Evolutionary conservation across 2,329 filamentous ascomycete species (phyloP), one percentile per base, ranked within the genome.

Genomic region (Sporothrix mexicana): DNA sequence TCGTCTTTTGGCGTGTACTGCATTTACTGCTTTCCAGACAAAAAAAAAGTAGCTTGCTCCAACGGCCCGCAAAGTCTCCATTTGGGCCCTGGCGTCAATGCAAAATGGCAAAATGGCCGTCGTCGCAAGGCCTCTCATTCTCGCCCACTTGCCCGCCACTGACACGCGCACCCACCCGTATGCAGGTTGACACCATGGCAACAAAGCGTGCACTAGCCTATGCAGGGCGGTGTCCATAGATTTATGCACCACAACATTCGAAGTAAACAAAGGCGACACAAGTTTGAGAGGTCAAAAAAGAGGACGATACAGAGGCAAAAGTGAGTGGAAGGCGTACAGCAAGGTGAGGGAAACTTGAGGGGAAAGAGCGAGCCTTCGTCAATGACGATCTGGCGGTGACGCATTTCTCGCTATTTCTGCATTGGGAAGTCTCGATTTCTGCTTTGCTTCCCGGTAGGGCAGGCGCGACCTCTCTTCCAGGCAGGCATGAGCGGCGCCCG

Each of bases 131-230:
- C 66, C 66, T 53, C 51, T 66, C 51, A 67, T 69, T 72, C 66
- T 53, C 64, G 55, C 69, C 25, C 25, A 20, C 17, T 10, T 36
- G 45, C 59, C 23, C 25, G 30, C 15, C 62, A 53, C 70, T 69
- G 45, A 73, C 43, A 61, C 66, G 70, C 73, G 53, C 36, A 67
- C 17, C 53, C 30, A 51, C 12, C 17, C 25, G 51, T 57, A 70
- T 66, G 68, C 67, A 71, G 64, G 43, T 70, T 64, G 74, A 64
- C 59, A 72, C 74, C 71, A 73, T 67, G 68, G 74, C 74, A 75
- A 75, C 74, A 74, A 53, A 3, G 23, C 72, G 36, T 20, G 66
- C 62, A 68, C 66, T 51, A 68, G 47, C 23, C 41, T 53, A 53
- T 68, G 47, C 66, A 68, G 47, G 59, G 64, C 64, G 64, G 45